Evolutionary conservation across 257 asterid species (phyloP), one percentile per base, ranked within the genome.

Genomic region (Asclepias syriaca): DNA sequence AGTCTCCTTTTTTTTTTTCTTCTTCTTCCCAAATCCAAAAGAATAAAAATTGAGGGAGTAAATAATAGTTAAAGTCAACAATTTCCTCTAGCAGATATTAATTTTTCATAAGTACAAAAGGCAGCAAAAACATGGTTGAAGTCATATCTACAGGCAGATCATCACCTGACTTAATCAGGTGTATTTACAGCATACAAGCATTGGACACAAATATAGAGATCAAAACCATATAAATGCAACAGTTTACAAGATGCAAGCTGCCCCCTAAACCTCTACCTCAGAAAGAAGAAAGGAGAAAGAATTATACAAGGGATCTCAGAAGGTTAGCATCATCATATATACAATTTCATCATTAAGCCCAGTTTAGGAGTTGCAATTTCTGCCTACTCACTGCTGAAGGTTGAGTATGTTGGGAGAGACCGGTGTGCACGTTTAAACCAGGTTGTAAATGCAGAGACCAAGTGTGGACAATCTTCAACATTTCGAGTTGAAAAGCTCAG

Each of bases 341-440:
- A 43, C 48, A 43, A 43, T 43, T 43, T 43, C 48, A 43, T 43
- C 43, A n/a, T 13, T 9, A 32, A 12, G 45, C 13, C 29, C 51
- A 34, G 56, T 57, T 54, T 24, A 13, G 53, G 12, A 39, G 45
- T 12, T 19, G 3, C 76, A n/a, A 27, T 48, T 45, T 48, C 21
- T 29, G 21, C 40, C 57, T 11, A 55, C 45, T 51, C 68, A 77
- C 55, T 49, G 51, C 13, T 27, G 34, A 56, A 53, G 69, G 69
- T 39, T 37, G 45, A 5, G 51, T 82, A 80, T 48, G 80, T 74
- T 14, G 8, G 80, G 16, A 76, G 74, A 48, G 84, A 69, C 66
- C 82, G 77, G 76, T 91, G 89, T 43, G 99, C 95, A 64, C 96
- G 97, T 27, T 96, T 92, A 81, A 91, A 89, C 99, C 99, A 94